A percentile compares a stretch with the other conserved stretches of the same genome.
Conservation (phyloP, 495 filamentous ascomycete species). For the Aspergillus conjunctus region DNA sequence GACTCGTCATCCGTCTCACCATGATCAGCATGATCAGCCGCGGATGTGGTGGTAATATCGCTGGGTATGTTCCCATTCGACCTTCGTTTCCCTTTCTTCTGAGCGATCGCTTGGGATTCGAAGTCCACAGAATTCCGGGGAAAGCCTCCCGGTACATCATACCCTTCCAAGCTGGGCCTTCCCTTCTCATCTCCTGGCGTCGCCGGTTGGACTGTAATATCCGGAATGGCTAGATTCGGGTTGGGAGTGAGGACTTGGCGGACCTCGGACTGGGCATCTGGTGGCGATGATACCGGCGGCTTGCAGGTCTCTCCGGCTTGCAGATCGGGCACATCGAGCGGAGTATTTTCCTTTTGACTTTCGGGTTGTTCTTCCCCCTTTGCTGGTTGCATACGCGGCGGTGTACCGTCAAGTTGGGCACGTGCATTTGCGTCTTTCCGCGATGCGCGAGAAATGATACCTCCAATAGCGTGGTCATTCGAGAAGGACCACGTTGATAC, state of each 20-base stretch:
- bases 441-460: conserved; percentile 48
- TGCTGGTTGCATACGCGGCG: neutral
- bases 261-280: conserved; percentile 5
- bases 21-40: conserved; percentile 28
- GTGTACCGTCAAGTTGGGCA: conserved; percentile 1
- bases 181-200: conserved; percentile 48
- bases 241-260: conserved; percentile 7
- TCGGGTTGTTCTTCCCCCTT: neutral
- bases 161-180: conserved; percentile 39
- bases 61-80: neutral
- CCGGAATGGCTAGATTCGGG: conserved; percentile 36
- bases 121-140: conserved; percentile 34
- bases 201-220: conserved; percentile 50
- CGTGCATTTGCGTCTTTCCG: conserved; percentile 4
- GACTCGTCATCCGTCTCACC: conserved; percentile 53
- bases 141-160: conserved; percentile 41
- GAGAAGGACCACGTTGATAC: conserved; percentile 44
- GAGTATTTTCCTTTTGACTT: conserved; percentile 5
- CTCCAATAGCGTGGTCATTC: conserved; percentile 66
- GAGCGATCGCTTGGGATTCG: conserved; percentile 4
- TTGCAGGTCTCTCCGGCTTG: conserved; percentile 2
- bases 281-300: conserved; percentile 2
- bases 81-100: conserved; percentile 15
- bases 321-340: neutral
- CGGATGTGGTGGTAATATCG: conserved; percentile 19